Conservation (phyloP, 2,329 filamentous ascomycete species). For the Metarhizium brunneum region DNA sequence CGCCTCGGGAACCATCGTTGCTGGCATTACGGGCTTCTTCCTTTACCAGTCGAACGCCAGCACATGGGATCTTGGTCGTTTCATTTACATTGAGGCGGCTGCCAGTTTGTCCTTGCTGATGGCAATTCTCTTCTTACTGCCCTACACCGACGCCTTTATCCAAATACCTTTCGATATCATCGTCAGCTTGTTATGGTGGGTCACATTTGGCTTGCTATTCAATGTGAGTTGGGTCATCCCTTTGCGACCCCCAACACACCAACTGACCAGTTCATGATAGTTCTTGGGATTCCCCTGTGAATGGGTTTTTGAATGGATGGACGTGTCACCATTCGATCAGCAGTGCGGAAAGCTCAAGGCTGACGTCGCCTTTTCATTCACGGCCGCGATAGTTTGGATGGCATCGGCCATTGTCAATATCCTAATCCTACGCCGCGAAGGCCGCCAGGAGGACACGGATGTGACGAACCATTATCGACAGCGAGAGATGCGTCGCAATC, state of each 20-base stretch:
- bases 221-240: slow-evolving; percentile 27
- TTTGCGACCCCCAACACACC: neutral
- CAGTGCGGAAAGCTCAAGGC: slow-evolving; percentile 56
- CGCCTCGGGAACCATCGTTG: slow-evolving; percentile 54
- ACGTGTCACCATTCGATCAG: slow-evolving; percentile 29
- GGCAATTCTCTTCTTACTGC: slow-evolving; percentile 57
- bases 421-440: neutral
- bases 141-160: slow-evolving; percentile 51
- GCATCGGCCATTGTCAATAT: slow-evolving; percentile 38
- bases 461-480: neutral
- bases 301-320: slow-evolving; percentile 43
- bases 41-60: slow-evolving; percentile 36
- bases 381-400: slow-evolving; percentile 57
- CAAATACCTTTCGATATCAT: slow-evolving; percentile 58
- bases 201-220: slow-evolving; percentile 50
- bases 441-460: neutral
- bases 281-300: slow-evolving; percentile 36
- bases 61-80: slow-evolving; percentile 43
- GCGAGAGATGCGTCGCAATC: neutral
- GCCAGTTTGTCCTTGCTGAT: slow-evolving; percentile 55
- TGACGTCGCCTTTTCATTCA: slow-evolving; percentile 55
- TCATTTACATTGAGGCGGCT: slow-evolving; percentile 63
- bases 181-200: slow-evolving; percentile 56
- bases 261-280: slow-evolving; percentile 6
- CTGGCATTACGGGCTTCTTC: slow-evolving; percentile 53